A percentile compares a stretch with the other conserved stretches of the same genome.
phyloP scores from a whole-genome alignment of 495 filamentous ascomycete genomes.

The Lepraria neglecta region DNA sequence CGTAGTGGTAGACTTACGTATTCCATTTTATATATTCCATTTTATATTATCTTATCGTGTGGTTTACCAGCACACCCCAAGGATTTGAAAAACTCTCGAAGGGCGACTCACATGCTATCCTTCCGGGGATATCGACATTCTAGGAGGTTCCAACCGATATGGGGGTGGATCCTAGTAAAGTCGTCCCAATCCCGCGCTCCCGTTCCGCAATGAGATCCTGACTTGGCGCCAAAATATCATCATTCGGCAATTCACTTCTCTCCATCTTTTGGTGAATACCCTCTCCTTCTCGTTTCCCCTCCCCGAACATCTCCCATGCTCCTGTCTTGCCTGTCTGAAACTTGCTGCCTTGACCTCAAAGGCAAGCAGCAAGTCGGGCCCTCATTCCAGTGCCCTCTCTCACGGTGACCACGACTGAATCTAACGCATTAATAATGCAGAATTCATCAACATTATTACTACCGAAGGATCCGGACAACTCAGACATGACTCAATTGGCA shows the following conservation, averaged over 20 bases:
- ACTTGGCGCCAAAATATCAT: constrained; percentile 1
- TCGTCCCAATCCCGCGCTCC: too few species aligned
- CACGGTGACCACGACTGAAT: background rate
- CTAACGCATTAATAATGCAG: constrained; percentile 1
- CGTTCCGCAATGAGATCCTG: background rate
- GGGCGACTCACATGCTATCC: too few species aligned
- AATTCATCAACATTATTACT: background rate
- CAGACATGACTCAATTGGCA: background rate
- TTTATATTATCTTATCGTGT: background rate
- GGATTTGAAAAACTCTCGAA: too few species aligned
- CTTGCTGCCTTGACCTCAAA: background rate
- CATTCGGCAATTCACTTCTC: background rate
- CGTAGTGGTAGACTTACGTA: background rate
- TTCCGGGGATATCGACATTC: too few species aligned
- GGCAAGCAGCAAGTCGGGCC: background rate
- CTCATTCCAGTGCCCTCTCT: background rate
- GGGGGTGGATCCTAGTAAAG: too few species aligned
- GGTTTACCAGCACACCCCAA: background rate
- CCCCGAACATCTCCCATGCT: background rate
- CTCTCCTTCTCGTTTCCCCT: background rate
- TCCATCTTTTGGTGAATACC: background rate
- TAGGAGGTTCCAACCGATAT: too few species aligned
- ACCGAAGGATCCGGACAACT: background rate
- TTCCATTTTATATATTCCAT: background rate
- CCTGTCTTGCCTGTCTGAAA: background rate